phyloP scores from a whole-genome alignment of 768 basidiomycete genomes.

The Saitozyma sp. region DNA sequence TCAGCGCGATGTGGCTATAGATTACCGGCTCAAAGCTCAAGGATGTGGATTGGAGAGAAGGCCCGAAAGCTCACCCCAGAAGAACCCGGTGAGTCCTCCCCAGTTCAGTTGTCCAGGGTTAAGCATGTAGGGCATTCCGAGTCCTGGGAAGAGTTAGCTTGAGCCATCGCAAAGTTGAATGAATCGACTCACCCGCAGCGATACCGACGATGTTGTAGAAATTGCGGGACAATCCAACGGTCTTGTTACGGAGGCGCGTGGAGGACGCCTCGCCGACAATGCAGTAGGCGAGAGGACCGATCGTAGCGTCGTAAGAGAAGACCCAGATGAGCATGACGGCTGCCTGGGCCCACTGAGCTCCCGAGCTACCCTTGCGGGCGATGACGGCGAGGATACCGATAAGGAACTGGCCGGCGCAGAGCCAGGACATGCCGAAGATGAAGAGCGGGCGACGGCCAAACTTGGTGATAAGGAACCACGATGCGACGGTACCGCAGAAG shows the following conservation, averaged over 20 bases:
- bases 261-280: conserved; percentile 37
- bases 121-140: conserved; percentile 39
- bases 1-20: too few relatives aligned
- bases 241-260: conserved; percentile 39
- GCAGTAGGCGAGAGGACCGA: conserved; percentile 38
- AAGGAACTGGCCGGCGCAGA: conserved; percentile 4
- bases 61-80: too few relatives aligned
- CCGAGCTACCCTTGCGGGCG: conserved; percentile 9
- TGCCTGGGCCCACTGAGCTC: conserved; percentile 17
- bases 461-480: conserved; percentile 29
- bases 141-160: background rate
- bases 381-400: conserved; percentile 20
- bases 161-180: background rate
- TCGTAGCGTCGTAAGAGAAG: conserved; percentile 28
- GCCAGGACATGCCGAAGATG: conserved; percentile 10
- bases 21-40: too few relatives aligned
- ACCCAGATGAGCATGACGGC: conserved; percentile 17
- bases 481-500: conserved; percentile 31
- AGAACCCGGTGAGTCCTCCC: background rate
- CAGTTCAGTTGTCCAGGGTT: conserved; percentile 17
- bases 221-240: conserved; percentile 32
- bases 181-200: conserved; percentile 3
- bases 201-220: conserved; percentile 23
- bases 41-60: too few relatives aligned
- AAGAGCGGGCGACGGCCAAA: conserved; percentile 43